These are phyloP conservation scores for Lasiosphaeria hispida DNA, from an alignment of 495 filamentous ascomycete species.

Conservation along the genomic window DNA sequence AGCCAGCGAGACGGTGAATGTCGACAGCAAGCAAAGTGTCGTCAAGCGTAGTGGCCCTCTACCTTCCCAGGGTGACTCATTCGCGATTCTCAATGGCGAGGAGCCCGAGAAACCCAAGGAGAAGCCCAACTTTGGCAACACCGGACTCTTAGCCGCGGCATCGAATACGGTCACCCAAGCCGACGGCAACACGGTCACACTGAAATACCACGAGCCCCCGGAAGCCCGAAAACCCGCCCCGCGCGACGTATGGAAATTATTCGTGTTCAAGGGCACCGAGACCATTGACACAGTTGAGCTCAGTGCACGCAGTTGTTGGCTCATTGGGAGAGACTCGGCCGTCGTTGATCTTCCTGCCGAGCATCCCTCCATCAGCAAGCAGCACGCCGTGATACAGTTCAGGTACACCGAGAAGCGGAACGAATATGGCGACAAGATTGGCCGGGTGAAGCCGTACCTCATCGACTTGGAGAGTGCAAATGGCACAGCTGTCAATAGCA, in stretches of 20 bases:
- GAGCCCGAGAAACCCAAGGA: slow-evolving; percentile 66
- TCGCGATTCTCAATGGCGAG: slow-evolving; percentile 52
- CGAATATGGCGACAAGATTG: slow-evolving; percentile 79
- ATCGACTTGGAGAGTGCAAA: slow-evolving; percentile 94
- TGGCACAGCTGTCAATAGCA: slow-evolving; percentile 79
- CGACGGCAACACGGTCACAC: slow-evolving; percentile 63
- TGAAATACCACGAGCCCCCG: slow-evolving; percentile 95
- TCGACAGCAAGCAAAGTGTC: slow-evolving; percentile 19
- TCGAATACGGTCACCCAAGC: slow-evolving; percentile 75
- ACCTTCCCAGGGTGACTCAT: slow-evolving; percentile 70
- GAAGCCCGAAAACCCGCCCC: slow-evolving; percentile 85
- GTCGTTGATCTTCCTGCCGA: slow-evolving; percentile 83
- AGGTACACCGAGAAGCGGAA: slow-evolving; percentile 77
- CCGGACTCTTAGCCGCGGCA: slow-evolving; percentile 80
- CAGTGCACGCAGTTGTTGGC: slow-evolving; percentile 76
- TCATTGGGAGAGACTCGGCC: slow-evolving; percentile 74
- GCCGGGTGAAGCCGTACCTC: slow-evolving; percentile 82
- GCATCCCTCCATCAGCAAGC: slow-evolving; percentile 88
- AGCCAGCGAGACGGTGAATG: slow-evolving; percentile 18
- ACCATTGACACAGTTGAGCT: slow-evolving; percentile 79
- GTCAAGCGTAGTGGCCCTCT: slow-evolving; percentile 55
- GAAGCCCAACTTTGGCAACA: slow-evolving; percentile 80
- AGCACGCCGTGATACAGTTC: slow-evolving; percentile 95
- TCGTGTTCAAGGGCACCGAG: slow-evolving; percentile 85
- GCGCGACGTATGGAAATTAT: slow-evolving; percentile 80